Evolutionary conservation across 2,329 filamentous ascomycete species (phyloP), one percentile per base, ranked within the genome.

Genomic region (Ophiostoma piceae): DNA sequence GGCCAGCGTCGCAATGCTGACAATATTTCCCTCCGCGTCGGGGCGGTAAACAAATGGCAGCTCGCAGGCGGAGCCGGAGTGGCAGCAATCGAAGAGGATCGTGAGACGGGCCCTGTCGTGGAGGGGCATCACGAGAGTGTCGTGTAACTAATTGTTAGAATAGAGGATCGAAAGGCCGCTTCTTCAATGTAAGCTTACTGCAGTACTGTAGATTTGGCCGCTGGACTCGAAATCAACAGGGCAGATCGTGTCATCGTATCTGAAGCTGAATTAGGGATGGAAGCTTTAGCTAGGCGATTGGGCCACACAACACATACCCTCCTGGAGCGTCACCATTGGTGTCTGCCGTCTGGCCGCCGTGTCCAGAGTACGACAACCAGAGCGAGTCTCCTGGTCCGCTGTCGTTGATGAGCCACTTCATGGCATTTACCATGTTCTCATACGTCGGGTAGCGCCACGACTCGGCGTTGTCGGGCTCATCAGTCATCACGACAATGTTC

Each of bases 21-120:
- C 83, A 69, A 88, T 80, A 70, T 85, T 84, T 57, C 86, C 86
- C 12, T 87, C 82, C 35, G 80, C 81, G 73, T 88, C 85, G 3
- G 81, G 80, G 32, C 84, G 83, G 75, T 84, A 88, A 26, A 88
- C 83, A 71, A 79, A 88, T 0, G 86, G 86, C 1, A 88, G 77
- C 71, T 88, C 86, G 57, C 86, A 80, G 0, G 85, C 85, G 0
- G 84, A 86, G 39, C 86, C 86, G 1, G 83, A 85, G 76, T 88
- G 86, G 74, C 86, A 88, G 76, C 86, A 88, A 75, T 88, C 86
- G 74, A 88, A 83, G 37, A 88, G 77, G 73, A 86, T 81, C 74
- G 85, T 85, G 16, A 87, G 78, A 1, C 82, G 82, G 72, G 82
- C 83, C 14, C 77, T 79, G 0, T 83, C 80, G 29, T 84, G 81